phyloP scores from a whole-genome alignment of 140 eudicot species.

The Ambrosia hybrid region DNA sequence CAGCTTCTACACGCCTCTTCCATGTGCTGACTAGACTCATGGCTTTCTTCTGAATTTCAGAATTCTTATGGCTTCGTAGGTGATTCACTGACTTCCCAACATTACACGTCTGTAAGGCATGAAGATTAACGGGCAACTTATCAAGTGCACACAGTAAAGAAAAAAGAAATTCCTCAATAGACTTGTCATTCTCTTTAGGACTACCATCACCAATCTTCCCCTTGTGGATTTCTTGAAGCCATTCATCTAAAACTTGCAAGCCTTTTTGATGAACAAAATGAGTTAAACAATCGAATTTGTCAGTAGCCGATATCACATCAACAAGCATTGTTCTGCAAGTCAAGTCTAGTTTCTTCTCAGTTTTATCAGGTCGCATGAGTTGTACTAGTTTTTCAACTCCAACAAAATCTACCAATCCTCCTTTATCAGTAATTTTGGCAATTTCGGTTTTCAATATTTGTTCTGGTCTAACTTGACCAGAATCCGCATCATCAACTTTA shows the following conservation, averaged over 20 bases:
- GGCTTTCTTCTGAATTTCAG: constrained; percentile 91
- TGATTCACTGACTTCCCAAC: constrained; percentile 93
- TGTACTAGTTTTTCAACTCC: constrained; percentile 82
- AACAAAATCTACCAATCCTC: constrained; percentile 69
- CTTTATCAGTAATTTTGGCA: constrained; percentile 72
- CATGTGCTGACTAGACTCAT: constrained; percentile 81
- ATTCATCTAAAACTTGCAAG: constrained; percentile 71
- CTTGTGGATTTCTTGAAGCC: constrained; percentile 91
- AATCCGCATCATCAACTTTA: constrained; percentile 68
- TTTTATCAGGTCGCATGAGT: constrained; percentile 69
- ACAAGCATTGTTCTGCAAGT: constrained; percentile 62
- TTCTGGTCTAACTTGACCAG: constrained; percentile 50
- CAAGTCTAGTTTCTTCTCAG: constrained; percentile 64
- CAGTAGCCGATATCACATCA: constrained; percentile 77
- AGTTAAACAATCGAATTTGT: constrained; percentile 64
- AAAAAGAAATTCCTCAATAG: constrained; percentile 81
- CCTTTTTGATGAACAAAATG: constrained; percentile 80
- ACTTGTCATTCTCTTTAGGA: constrained; percentile 68
- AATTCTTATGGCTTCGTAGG: constrained; percentile 66
- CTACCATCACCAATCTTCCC: constrained; percentile 68
- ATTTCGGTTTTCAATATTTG: constrained; percentile 61
- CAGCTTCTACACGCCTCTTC: constrained; percentile 95
- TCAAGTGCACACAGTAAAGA: constrained; percentile 87
- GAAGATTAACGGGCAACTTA: constrained; percentile 86
- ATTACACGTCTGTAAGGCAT: constrained; percentile 82